Evolutionary conservation across 2,329 filamentous ascomycete genomes (phyloP).

Genomic region (Leptographium procerum): DNA sequence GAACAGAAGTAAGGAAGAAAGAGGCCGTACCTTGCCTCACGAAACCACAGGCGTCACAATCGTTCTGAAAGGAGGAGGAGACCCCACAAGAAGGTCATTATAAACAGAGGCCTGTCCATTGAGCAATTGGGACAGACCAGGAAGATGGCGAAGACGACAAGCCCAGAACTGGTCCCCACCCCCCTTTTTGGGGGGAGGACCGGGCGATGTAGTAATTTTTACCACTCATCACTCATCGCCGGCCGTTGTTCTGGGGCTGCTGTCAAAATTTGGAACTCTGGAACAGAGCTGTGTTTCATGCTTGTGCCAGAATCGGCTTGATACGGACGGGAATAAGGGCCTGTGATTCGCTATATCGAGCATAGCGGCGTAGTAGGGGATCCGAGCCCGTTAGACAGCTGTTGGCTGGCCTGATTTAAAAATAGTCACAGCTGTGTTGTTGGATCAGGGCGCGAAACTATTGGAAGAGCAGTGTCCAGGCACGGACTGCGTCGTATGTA

Average conservation of each 20-base stretch:
- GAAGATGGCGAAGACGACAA: neutral
- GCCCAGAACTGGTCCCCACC: neutral
- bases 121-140: neutral
- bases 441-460: too few species aligned
- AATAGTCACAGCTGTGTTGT: too few species aligned
- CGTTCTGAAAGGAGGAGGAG: too few species aligned
- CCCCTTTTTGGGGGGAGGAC: neutral
- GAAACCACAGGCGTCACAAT: slow-evolving; percentile 20
- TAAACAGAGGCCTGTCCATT: neutral
- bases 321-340: too few species aligned
- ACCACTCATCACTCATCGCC: too few species aligned
- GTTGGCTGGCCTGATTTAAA: neutral
- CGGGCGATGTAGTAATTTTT: neutral
- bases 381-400: too few species aligned
- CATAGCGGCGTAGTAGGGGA: too few species aligned
- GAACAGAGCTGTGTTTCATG: slow-evolving; percentile 30
- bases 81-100: too few species aligned
- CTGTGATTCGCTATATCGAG: too few species aligned
- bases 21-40: neutral
- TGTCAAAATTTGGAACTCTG: neutral
- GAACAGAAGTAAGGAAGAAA: neutral
- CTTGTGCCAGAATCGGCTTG: slow-evolving; percentile 25
- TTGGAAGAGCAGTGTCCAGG: too few species aligned
- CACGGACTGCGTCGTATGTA: neutral
- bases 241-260: neutral